Base-by-base conservation (phyloP, 257 asterid species). In the Solanum ahanhuiri region DNA sequence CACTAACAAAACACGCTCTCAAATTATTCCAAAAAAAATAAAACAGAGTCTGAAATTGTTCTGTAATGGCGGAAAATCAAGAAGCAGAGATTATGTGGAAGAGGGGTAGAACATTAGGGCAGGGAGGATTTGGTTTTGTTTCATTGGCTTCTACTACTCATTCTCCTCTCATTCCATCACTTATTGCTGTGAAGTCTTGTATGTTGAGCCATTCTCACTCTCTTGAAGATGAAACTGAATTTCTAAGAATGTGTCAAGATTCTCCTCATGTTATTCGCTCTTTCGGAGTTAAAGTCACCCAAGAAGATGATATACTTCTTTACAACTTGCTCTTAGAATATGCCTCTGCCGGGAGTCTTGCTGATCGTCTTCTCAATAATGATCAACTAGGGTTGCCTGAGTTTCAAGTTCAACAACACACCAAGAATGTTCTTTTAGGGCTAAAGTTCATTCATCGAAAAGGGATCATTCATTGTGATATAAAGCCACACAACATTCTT, bases 341-440 rank as follows among this genome's bases (percentile, higher is more conserved):
- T 11, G 86, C 89, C 4, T 58, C 86, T 1, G 83, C 30, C 0
- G 89, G 87, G 43, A 77, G 83, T 33, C 71, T 87, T 9, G 73
- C 18, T 3, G 82, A 84, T 23, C 67, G 69, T 30, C 48, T 83
- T 2, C 9, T 2, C 3, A 30, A 69, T 69, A 30, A 23, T 12
- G 31, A 9, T 1, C 10, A 17, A 6, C 1, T 9, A 20, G 67
- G 37, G 3, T 7, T 87, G 77, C 83, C 12, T 5, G 84, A 37
- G 17, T 9, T 57, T 10, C 63, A 73, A 73, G 84, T 83, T 2
- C 45, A 10, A 20, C 25, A 23, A 12, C n/a, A 57, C 35, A 87
- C 85, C 2, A 39, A 15, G 25, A 58, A 83, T 2, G 48, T 87
- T 9, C 31, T 87, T 23, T 10, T 58, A 39, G 87, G 87, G 0